A percentile compares a stretch with the other conserved stretches of the same genome.
Conservation (phyloP, 495 filamentous ascomycete species). For the Xylaria grammica region DNA sequence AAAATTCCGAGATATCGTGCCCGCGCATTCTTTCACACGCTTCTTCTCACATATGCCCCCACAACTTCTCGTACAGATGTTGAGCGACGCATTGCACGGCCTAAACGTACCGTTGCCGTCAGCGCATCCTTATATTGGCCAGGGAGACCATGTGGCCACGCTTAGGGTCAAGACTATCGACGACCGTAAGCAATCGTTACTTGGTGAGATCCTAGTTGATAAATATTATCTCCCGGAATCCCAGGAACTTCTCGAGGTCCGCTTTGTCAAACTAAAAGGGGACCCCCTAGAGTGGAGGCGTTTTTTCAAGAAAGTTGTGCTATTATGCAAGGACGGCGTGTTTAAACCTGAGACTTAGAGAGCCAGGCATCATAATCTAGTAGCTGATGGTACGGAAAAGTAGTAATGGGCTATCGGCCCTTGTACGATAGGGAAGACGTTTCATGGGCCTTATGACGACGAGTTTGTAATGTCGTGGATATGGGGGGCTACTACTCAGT, state of each 20-base stretch:
- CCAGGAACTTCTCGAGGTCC: constrained; percentile 74
- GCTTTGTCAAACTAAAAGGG: constrained; percentile 93
- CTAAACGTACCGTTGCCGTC: constrained; percentile 77
- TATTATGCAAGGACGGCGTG: constrained; percentile 83
- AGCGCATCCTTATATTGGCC: constrained; percentile 34
- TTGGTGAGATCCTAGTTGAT: constrained; percentile 84
- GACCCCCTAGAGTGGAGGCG: constrained; percentile 97
- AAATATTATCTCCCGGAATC: constrained; percentile 59
- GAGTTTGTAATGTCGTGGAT: background rate
- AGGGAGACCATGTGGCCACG: constrained; percentile 59
- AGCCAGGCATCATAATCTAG: constrained; percentile 13
- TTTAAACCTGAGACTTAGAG: constrained; percentile 50
- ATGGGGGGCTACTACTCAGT: constrained; percentile 1
- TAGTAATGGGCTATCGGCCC: background rate
- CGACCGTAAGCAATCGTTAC: constrained; percentile 76
- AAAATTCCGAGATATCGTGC: constrained; percentile 84
- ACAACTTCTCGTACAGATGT: constrained; percentile 75
- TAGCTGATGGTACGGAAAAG: background rate
- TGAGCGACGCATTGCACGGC: constrained; percentile 80
- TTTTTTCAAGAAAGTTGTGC: constrained; percentile 91
- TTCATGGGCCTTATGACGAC: background rate
- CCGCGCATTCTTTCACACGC: constrained; percentile 79
- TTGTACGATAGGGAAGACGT: background rate
- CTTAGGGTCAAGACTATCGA: constrained; percentile 78
- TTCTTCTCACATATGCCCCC: constrained; percentile 87